These are phyloP conservation scores for Gossypioides kirkii DNA, from an alignment of 345 rosid genomes.

Conservation along the genomic window DNA sequence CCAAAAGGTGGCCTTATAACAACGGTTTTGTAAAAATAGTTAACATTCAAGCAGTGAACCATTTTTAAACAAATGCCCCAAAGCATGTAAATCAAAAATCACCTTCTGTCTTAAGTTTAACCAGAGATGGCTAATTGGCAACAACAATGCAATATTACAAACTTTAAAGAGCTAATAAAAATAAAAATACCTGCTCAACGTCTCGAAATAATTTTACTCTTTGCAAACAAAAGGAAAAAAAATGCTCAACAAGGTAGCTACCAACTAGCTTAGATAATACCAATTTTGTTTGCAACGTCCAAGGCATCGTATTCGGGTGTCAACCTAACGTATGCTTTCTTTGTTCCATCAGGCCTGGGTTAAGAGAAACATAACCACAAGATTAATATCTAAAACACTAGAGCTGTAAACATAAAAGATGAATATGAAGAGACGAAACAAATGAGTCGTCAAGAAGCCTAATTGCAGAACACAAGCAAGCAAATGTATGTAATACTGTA, in stretches of 20 bases:
- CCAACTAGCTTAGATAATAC: slow-evolving; percentile 50
- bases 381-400: not conserved
- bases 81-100: not conserved
- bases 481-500: not conserved
- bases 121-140: not conserved
- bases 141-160: not conserved
- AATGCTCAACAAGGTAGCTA: not conserved
- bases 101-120: not conserved
- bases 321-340: slow-evolving; percentile 89
- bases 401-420: not conserved
- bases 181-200: not conserved
- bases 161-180: not conserved
- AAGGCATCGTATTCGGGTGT: slow-evolving; percentile 87
- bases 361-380: not conserved
- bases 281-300: slow-evolving; percentile 97
- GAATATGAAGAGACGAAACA: not conserved
- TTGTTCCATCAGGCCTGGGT: slow-evolving; percentile 86
- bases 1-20: not conserved
- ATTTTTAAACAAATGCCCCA: not conserved
- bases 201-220: slow-evolving; percentile 15
- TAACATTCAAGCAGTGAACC: not conserved
- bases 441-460: not conserved
- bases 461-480: not conserved
- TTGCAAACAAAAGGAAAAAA: slow-evolving; percentile 7
- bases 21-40: not conserved